Evolutionary conservation across 805 yeast species (phyloP), one percentile per base, ranked within the genome.

Genomic region (Starmerella apicola): DNA sequence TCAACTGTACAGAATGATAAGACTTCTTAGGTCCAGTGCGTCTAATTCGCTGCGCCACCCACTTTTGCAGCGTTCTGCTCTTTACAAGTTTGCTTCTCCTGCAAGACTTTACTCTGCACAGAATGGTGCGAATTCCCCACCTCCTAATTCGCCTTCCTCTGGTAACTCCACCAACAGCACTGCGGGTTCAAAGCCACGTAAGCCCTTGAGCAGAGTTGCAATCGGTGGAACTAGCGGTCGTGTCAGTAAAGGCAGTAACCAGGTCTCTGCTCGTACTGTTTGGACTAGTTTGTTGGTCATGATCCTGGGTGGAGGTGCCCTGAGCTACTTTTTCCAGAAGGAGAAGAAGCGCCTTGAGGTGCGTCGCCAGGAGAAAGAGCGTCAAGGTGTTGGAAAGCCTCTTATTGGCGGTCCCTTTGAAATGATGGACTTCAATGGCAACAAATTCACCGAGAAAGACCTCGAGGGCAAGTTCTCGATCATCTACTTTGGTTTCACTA

Each of bases 401-500:
- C 66, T 81, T 34, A 80, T 91, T 46, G 98, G 98, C 17, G 97
- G 97, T 0, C 79, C 84, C 10, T 91, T 91, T 60, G 64, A 69
- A 41, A 64, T 91, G 46, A 62, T 71, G 7, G 95, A 88, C 57
- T 68, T 71, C 25, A 62, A 84, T 38, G 85, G 86, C 28, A 61
- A 78, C 21, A 60, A 58, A 16, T 91, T 91, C 60, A 84, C 95
- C 1, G 76, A 84, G 21, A 67, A 82, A 46, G 70, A 88, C 51
- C 64, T 91, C 54, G 61, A 71, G 46, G 91, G 86, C 25, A 78
- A 74, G 57, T 91, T 85, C 61, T 74, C 88, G 9, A 65, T 91
- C 34, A 60, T 88, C n/a, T 91, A 91, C 59, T 91, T 91, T 62
- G 98, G 98, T 0, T 91, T 91, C 65, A 81, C 95, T 3, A 86